These are phyloP conservation scores for Copromyces sp. DNA, from an alignment of 495 filamentous ascomycete genomes.

Conservation along the genomic window DNA sequence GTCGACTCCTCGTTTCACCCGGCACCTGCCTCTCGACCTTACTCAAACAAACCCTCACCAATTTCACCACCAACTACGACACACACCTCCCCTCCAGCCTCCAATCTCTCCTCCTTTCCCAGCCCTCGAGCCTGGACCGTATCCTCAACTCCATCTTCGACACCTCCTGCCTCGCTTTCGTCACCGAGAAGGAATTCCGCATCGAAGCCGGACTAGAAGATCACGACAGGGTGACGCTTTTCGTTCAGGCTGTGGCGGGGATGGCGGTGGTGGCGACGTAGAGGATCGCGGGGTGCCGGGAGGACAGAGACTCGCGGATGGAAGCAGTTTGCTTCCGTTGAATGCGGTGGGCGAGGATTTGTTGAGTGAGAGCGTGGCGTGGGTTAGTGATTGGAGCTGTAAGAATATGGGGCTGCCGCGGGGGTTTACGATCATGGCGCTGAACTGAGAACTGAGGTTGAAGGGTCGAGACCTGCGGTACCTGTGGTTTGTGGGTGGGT, in stretches of 20 bases:
- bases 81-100: conserved; percentile 11
- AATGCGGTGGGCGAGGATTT: conserved; percentile 8
- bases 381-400: conserved; percentile 15
- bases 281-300: conserved; percentile 1
- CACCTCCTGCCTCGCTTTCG: conserved; percentile 13
- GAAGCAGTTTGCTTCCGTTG: neutral
- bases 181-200: conserved; percentile 11
- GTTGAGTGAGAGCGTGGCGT: conserved; percentile 14
- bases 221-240: conserved; percentile 16
- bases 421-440: conserved; percentile 28
- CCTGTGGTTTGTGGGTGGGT: neutral
- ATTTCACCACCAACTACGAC: conserved; percentile 10
- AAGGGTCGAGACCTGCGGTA: neutral
- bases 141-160: conserved; percentile 21
- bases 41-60: conserved; percentile 9
- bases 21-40: conserved; percentile 15
- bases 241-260: conserved; percentile 21
- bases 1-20: conserved; percentile 12
- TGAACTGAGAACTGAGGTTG: conserved; percentile 14
- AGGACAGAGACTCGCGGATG: neutral
- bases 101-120: conserved; percentile 9
- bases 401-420: conserved; percentile 26
- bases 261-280: conserved; percentile 13
- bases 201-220: conserved; percentile 17
- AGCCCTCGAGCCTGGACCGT: conserved; percentile 7